Percentiles rank a stretch among this genome's conserved stretches.
Evolutionary conservation across 1,284 basidiomycete genomes (phyloP).

Genomic region (Erythrobasidium hasegawianum): DNA sequence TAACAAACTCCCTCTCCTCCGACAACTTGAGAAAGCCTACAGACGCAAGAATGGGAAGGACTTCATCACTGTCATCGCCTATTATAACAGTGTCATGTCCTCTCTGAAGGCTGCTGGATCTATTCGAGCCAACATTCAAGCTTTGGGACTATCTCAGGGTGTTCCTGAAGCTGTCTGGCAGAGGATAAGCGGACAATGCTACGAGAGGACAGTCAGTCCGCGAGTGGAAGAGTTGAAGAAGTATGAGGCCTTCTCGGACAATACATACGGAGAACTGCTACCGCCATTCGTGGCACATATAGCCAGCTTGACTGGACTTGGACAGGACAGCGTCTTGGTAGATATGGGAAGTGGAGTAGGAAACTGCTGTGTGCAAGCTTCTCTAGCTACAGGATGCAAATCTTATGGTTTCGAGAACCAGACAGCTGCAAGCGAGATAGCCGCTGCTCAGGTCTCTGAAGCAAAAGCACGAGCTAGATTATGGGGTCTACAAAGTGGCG

Average conservation of each 20-base stretch:
- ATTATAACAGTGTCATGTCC: slow-evolving; percentile 54
- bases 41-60: slow-evolving; percentile 54
- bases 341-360: slow-evolving; percentile 59
- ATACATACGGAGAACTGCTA: slow-evolving; percentile 51
- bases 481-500: slow-evolving; percentile 53
- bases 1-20: slow-evolving; percentile 48
- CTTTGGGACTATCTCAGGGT: slow-evolving; percentile 41
- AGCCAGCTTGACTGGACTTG: slow-evolving; percentile 47
- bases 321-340: slow-evolving; percentile 50
- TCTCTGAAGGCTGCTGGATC: slow-evolving; percentile 49
- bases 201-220: slow-evolving; percentile 56
- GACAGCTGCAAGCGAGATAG: slow-evolving; percentile 53
- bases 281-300: slow-evolving; percentile 51
- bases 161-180: slow-evolving; percentile 53
- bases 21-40: slow-evolving; percentile 54
- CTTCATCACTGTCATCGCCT: slow-evolving; percentile 52
- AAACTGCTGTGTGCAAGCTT: slow-evolving; percentile 56
- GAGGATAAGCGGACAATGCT: slow-evolving; percentile 55
- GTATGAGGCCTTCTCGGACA: slow-evolving; percentile 50
- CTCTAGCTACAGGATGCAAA: slow-evolving; percentile 53
- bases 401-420: slow-evolving; percentile 57
- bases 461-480: slow-evolving; percentile 53
- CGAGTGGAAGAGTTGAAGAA: slow-evolving; percentile 53
- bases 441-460: slow-evolving; percentile 53
- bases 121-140: slow-evolving; percentile 46